phyloP scores from a whole-genome alignment of 148 eudicot genomes.

The Diospyros kaki region DNA sequence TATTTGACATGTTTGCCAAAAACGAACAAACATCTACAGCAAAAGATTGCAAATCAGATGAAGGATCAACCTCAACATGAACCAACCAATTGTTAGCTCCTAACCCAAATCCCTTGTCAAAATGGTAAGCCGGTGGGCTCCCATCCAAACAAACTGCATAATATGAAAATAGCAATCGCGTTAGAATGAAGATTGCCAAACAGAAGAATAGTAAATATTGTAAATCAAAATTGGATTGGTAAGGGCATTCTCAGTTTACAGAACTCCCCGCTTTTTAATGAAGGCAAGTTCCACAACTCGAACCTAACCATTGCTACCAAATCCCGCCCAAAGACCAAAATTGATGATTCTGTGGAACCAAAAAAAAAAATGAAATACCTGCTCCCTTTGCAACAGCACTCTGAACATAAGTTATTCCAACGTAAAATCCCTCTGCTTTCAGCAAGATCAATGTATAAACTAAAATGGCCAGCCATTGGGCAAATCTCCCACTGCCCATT shows the following conservation, averaged over 20 bases:
- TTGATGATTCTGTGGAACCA: no score
- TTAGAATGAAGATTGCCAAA: neutral
- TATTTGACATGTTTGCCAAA: neutral
- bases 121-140: constrained; percentile 85
- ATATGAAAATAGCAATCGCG: neutral
- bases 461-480: constrained; percentile 32
- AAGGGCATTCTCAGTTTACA: no score
- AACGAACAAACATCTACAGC: neutral
- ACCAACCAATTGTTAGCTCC: constrained; percentile 81
- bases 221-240: no score
- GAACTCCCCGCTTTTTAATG: no score
- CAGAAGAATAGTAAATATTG: no score
- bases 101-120: constrained; percentile 63
- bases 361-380: constrained; percentile 24
- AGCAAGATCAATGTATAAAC: constrained; percentile 28
- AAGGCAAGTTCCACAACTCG: no score
- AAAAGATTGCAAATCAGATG: no score
- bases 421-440: constrained; percentile 41
- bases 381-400: constrained; percentile 83
- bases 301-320: no score
- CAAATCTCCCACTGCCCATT: constrained; percentile 12
- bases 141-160: constrained; percentile 89
- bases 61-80: constrained; percentile 56
- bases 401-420: constrained; percentile 54
- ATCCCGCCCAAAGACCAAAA: no score